phyloP scores from a whole-genome alignment of 768 basidiomycete genomes.

The Kwoniella europaea region DNA sequence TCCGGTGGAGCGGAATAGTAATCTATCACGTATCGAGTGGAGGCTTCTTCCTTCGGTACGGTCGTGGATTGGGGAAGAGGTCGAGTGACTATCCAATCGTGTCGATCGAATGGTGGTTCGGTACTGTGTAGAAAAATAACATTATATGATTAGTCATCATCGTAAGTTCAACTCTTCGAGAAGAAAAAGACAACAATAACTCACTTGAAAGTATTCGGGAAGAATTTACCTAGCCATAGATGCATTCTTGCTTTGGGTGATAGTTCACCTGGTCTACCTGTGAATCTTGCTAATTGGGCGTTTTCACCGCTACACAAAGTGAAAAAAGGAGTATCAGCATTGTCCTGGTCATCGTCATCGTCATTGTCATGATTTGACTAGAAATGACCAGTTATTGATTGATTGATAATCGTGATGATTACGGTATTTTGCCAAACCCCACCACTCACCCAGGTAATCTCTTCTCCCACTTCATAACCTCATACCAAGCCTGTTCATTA shows the following conservation, averaged over 20 bases:
- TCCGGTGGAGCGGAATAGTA: slow-evolving; percentile 94
- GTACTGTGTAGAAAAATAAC: slow-evolving; percentile 62
- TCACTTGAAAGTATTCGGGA: slow-evolving; percentile 89
- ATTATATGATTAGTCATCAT: neutral
- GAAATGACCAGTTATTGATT: neutral
- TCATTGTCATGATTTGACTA: neutral
- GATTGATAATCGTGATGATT: neutral
- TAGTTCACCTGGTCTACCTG: slow-evolving; percentile 86
- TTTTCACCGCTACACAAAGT: slow-evolving; percentile 65
- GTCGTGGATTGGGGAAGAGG: slow-evolving; percentile 54
- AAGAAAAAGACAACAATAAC: slow-evolving; percentile 48
- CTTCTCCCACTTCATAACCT: slow-evolving; percentile 92
- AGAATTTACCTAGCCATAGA: slow-evolving; percentile 82
- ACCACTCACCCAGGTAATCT: slow-evolving; percentile 65
- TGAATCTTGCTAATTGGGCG: slow-evolving; percentile 79
- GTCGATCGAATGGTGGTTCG: slow-evolving; percentile 94
- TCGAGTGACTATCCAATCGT: slow-evolving; percentile 94
- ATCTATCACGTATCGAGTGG: slow-evolving; percentile 88
- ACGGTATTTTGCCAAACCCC: no score
- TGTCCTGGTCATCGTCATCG: no score
- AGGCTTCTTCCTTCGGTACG: slow-evolving; percentile 12
- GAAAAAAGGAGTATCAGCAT: neutral
- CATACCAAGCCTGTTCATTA: slow-evolving; percentile 95
- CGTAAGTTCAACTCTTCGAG: no score
- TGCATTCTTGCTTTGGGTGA: slow-evolving; percentile 92